Base-by-base conservation (phyloP, 176 grass and related monocot species). In the Oryza officinalis region DNA sequence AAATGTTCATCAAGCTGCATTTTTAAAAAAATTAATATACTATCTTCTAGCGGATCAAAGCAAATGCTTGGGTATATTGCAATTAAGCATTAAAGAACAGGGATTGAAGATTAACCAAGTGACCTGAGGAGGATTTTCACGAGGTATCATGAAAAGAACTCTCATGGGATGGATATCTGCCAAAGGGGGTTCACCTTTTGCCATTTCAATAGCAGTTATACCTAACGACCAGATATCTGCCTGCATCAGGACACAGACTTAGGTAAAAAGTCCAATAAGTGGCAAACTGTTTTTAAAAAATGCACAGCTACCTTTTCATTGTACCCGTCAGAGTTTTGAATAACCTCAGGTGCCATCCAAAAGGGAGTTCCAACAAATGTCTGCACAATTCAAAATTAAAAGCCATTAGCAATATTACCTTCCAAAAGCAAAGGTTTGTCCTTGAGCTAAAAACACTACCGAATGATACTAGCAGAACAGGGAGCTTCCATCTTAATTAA, bases 331-430 rank as follows among this genome's bases (percentile, higher is more conserved):
- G 96, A 85, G 84, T 99, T 99, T 87, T 99, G 96, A 92, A 99
- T 99, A 82, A 99, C 97, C 89, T 99, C 97, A 45, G 97, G 97
- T 75, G 97, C 97, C 97, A 99, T 99, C 97, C 97, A 99, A 91
- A 99, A 99, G 46, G 97, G 97, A 67, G 97, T 99, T 87, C 97
- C 97, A 71, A 99, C 97, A 31, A 99, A 99, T 82, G 97, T 99
- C 97, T 99, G 78, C 54, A 87, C 63, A 89, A 68, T 57, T 91
- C 1, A 23, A 89, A 89, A 64, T 57, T 90, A 1, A 23, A 89
- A 90, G 59, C 26, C 64, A 83, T 76, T 57, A 87, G 23, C 26
- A 71, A 27, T 20, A 37, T 9, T 64, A 75, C 45, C 40, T 11
- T 41, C 40, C 40, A 41, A 41, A 41, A 41, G 9, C 40, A 7